Conservation (phyloP, 2,329 filamentous ascomycete genomes). For the Sclerotinia glacialis region DNA sequence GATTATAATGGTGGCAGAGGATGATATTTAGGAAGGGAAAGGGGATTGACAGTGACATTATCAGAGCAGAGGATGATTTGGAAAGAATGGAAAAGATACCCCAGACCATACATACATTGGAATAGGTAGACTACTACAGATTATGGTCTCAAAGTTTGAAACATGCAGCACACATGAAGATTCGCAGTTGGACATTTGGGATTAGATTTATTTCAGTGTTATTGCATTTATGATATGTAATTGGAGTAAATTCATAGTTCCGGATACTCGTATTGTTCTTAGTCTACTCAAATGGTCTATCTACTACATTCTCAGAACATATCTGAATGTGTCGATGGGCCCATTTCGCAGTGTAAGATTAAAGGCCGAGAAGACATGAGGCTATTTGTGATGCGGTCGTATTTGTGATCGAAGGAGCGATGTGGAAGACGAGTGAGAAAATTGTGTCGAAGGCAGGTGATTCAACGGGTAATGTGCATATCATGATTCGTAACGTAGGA, state of each 20-base stretch:
- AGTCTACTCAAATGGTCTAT: constrained; percentile 29
- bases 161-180: not conserved
- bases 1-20: constrained; percentile 67
- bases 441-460: constrained; percentile 26
- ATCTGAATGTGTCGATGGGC: constrained; percentile 30
- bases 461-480: constrained; percentile 30
- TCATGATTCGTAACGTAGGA: constrained; percentile 39
- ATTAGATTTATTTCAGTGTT: not conserved
- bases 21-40: constrained; percentile 12
- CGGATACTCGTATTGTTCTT: constrained; percentile 20
- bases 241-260: constrained; percentile 14
- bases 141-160: not conserved
- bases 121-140: not conserved
- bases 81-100: constrained; percentile 10
- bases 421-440: constrained; percentile 30
- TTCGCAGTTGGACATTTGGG: not conserved
- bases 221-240: not conserved
- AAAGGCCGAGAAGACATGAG: constrained; percentile 30
- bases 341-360: constrained; percentile 26
- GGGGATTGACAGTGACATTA: constrained; percentile 13
- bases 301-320: constrained; percentile 34
- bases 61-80: constrained; percentile 1
- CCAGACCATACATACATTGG: constrained; percentile 4
- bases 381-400: constrained; percentile 23
- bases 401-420: constrained; percentile 33